Base-by-base conservation (phyloP, 352 stramenopile genomes). In the Phytophthora foliorum region DNA sequence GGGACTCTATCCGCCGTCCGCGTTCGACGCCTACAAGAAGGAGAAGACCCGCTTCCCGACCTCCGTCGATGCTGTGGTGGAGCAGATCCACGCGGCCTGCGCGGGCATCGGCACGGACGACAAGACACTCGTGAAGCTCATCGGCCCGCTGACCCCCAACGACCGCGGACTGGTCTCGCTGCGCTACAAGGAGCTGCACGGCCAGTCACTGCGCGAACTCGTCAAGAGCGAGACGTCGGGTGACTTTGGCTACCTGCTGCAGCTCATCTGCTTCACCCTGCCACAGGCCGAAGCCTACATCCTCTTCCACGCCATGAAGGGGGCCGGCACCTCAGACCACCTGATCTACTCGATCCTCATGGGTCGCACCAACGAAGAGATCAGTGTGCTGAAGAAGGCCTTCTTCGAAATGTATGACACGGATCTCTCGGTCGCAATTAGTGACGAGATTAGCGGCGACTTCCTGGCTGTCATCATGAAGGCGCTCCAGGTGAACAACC, bases 61-160 rank as follows among this genome's bases (percentile, higher is more conserved):
- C n/a, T 70, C 75, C 13, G 72, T 90, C 41, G 75, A 91, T 34
- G 66, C 66, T 3, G 62, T 77, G 31, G 80, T 78, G 49, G 82
- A 93, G 46, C 61, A 91, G 70, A 89, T 93, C 71, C 69, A 92
- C 69, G 74, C 75, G 60, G 84, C 83, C n/a, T 88, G 77, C 50
- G 66, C 69, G 4, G 86, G 86, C 29, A 6, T 91, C 25, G 86
- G 86, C 62, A 94, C 86, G 21, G 76, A 94, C 46, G 84, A 94
- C 56, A 73, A 86, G 49, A 51, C 73, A 3, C 80, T 94, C 21
- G 78, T 84, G 59, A 78, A 88, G 42, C 45, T 87, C 4, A 53
- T 92, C 38, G 84, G 80, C 29, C 58, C 75, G 10, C 58, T 76
- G 24, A 78, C 76, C 34, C 65, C 84, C 21, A 75, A 81, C 34